Evolutionary conservation across 495 filamentous ascomycete species (phyloP).

Genomic region (Aspergillus mulundensis): DNA sequence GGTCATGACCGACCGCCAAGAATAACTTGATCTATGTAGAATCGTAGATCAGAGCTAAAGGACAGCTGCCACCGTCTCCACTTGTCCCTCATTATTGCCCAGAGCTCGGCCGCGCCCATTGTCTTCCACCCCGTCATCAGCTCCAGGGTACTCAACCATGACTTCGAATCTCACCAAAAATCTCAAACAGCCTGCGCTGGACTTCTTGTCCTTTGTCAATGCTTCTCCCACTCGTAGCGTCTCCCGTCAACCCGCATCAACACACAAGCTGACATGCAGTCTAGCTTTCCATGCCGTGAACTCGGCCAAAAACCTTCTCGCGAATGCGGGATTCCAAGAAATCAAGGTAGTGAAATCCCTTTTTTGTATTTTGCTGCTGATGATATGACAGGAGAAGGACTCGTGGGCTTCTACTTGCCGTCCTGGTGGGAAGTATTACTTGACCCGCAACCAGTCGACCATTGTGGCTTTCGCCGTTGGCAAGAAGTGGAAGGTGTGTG

Average conservation of each 20-base stretch:
- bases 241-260: background rate
- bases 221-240: conserved; percentile 86
- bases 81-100: conserved; percentile 7
- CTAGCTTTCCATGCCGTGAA: conserved; percentile 92
- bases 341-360: conserved; percentile 64
- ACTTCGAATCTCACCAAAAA: conserved; percentile 43
- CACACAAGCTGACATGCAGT: conserved; percentile 18
- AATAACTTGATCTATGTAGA: background rate
- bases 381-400: conserved; percentile 65
- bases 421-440: conserved; percentile 91
- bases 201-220: conserved; percentile 92
- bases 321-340: conserved; percentile 76
- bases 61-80: conserved; percentile 3
- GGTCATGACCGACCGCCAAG: conserved; percentile 16
- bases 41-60: background rate
- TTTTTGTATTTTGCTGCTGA: conserved; percentile 1
- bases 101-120: background rate
- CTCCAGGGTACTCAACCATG: conserved; percentile 43
- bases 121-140: background rate
- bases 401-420: conserved; percentile 76
- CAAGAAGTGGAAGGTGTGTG: conserved; percentile 70
- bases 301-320: conserved; percentile 67
- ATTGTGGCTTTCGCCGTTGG: conserved; percentile 94
- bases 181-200: conserved; percentile 60
- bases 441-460: conserved; percentile 91